Base-by-base conservation (phyloP, 148 eudicot genomes). In the Persicaria maculosa region DNA sequence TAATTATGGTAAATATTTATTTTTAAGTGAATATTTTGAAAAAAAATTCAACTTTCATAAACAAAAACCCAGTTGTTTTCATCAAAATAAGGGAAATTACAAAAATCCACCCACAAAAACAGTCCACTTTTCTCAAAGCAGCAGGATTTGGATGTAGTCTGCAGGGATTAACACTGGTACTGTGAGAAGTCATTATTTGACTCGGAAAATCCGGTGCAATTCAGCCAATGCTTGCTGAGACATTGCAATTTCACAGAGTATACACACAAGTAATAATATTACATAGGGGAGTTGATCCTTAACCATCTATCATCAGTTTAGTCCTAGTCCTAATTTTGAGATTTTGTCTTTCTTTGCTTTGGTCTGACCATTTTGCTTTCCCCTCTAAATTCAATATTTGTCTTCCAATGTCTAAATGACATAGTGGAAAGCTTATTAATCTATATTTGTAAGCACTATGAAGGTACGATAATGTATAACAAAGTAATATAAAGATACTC, bases 121-220 rank as follows among this genome's bases (percentile, higher is more conserved):
- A 22, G 25, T 22, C 25, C 25, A 22, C 25, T 22, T 22, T 22
- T 22, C 36, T 57, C 6, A 57, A 57, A 19, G 62, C 62, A 57
- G 36, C 62, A 57, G 62, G 68, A 44, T 62, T 62, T 62, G 44
- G 44, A 62, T 19, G 68, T 62, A 36, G 45, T 62, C 68, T 25
- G 44, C 68, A 12, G 45, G 45, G 44, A 62, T 62, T 17, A 57
- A 19, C 31, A 57, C 31, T 57, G 7, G 4, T 19, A 17, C 31
- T 57, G 64, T 19, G 31, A 57, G 64, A 57, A 57, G 2, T 25
- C 58, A 54, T 54, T 54, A 7, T 53, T 53, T 53, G 58, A 53
- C 58, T 17, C 19, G 4, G 20, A 7, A n/a, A 1, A 15, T 53
- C 17, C 58, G 14, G 58, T n/a, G 58, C 14, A 58, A 19, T 55